phyloP scores from a whole-genome alignment of 495 filamentous ascomycete genomes.

The Tuber indicum region DNA sequence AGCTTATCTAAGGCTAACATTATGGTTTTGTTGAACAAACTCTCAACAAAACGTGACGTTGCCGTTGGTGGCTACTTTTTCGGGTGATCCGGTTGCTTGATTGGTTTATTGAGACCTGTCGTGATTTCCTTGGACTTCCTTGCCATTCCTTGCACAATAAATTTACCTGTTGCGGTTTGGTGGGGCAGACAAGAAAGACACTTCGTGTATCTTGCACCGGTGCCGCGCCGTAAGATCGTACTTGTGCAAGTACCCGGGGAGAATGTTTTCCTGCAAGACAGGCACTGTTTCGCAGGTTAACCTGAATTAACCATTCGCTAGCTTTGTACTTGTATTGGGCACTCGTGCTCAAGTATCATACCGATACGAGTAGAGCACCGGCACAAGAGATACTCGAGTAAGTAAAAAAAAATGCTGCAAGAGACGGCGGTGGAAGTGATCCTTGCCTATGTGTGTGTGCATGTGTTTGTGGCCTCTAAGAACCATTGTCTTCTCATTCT shows the following conservation, averaged over 20 bases:
- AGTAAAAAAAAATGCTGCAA: not conserved
- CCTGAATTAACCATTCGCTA: not conserved
- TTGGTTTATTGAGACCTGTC: not conserved
- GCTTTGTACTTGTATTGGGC: too few species aligned
- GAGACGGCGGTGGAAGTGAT: not conserved
- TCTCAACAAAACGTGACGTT: slow-evolving; percentile 4
- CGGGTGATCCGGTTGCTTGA: not conserved
- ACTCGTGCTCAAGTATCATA: not conserved
- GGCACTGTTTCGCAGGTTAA: not conserved
- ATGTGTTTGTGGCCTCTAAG: not conserved
- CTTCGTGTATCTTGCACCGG: not conserved
- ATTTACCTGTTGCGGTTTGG: not conserved
- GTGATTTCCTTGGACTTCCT: not conserved
- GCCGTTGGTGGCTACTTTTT: not conserved
- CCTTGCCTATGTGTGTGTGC: not conserved
- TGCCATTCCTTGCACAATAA: not conserved
- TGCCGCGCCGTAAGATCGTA: not conserved
- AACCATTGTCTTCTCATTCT: slow-evolving; percentile 1
- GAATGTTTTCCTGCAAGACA: not conserved
- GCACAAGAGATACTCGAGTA: not conserved
- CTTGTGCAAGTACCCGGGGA: not conserved
- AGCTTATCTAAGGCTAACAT: not conserved
- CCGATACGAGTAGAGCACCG: too few species aligned
- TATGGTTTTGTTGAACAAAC: not conserved
- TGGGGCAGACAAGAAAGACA: not conserved